These are phyloP conservation scores for Caulochytrium protostelioides DNA, from an alignment of 371 early-diverging fungal species.

Conservation along the genomic window DNA sequence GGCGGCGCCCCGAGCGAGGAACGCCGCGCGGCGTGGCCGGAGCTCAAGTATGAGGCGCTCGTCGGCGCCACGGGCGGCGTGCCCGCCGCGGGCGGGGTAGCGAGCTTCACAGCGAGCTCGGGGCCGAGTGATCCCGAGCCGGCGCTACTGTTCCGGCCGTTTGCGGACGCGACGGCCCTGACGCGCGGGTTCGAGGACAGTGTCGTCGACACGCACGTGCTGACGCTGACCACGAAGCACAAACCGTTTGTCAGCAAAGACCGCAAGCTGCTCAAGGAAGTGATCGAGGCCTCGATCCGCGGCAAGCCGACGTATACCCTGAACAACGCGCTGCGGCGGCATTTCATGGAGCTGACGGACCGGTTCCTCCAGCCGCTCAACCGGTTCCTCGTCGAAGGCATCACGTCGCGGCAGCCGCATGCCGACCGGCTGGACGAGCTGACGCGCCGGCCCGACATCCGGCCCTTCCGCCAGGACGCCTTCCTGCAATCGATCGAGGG, in stretches of 20 bases:
- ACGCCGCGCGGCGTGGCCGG: too few species aligned
- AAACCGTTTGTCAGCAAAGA: constrained; percentile 58
- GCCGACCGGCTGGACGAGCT: neutral
- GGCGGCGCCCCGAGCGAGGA: too few species aligned
- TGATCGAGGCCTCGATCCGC: constrained; percentile 41
- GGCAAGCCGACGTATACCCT: constrained; percentile 46
- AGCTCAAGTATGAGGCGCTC: too few species aligned
- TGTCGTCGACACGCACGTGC: too few species aligned
- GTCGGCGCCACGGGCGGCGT: too few species aligned
- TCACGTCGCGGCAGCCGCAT: neutral
- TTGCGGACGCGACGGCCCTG: too few species aligned
- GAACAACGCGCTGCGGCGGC: constrained; percentile 70
- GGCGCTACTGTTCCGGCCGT: too few species aligned
- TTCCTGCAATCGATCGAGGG: constrained; percentile 14
- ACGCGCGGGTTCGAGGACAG: too few species aligned
- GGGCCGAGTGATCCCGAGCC: too few species aligned
- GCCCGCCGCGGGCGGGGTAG: too few species aligned
- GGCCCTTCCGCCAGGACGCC: constrained; percentile 22
- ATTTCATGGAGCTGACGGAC: constrained; percentile 81
- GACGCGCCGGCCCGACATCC: constrained; percentile 22
- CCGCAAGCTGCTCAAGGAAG: constrained; percentile 39
- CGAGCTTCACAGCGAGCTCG: too few species aligned
- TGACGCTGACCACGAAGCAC: constrained; percentile 50
- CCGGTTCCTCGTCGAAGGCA: constrained; percentile 39
- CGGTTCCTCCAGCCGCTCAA: constrained; percentile 84